Evolutionary conservation across 352 stramenopile genomes (phyloP).

Genomic region (Pythium grandisporangium): DNA sequence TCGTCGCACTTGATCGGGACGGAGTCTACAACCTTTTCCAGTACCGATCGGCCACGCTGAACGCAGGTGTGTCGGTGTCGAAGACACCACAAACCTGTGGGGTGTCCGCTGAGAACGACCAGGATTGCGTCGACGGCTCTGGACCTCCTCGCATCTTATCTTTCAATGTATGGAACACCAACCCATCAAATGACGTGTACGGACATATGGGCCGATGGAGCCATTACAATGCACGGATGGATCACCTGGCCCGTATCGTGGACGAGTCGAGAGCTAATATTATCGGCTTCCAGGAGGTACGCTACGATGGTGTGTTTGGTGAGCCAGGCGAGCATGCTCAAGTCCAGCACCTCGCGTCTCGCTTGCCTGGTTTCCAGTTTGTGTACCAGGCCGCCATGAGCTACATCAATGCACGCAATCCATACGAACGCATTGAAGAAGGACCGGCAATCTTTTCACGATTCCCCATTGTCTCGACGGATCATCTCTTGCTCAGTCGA

Average conservation of each 20-base stretch:
- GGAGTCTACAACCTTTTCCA: constrained; percentile 60
- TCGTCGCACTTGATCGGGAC: constrained; percentile 67
- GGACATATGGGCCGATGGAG: constrained; percentile 37
- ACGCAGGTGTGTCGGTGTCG: neutral
- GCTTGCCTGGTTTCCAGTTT: constrained; percentile 68
- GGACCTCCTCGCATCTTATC: constrained; percentile 62
- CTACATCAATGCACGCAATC: constrained; percentile 49
- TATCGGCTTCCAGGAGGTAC: constrained; percentile 84
- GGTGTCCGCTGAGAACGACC: too few species aligned
- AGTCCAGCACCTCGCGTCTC: constrained; percentile 57
- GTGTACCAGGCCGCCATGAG: constrained; percentile 84
- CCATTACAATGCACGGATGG: constrained; percentile 71
- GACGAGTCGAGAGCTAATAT: constrained; percentile 40
- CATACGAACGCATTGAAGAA: constrained; percentile 79
- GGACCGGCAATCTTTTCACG: constrained; percentile 75
- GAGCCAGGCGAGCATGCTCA: constrained; percentile 51
- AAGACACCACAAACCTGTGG: neutral
- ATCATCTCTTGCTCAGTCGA: constrained; percentile 75
- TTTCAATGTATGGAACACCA: constrained; percentile 90
- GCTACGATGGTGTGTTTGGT: constrained; percentile 75
- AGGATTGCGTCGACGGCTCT: neutral
- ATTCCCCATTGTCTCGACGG: constrained; percentile 64
- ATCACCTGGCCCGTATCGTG: constrained; percentile 61
- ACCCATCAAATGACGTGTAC: constrained; percentile 64
- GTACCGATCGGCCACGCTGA: constrained; percentile 39